Base-by-base conservation (phyloP, 768 basidiomycete genomes). In the Podaxis mareebaensis region DNA sequence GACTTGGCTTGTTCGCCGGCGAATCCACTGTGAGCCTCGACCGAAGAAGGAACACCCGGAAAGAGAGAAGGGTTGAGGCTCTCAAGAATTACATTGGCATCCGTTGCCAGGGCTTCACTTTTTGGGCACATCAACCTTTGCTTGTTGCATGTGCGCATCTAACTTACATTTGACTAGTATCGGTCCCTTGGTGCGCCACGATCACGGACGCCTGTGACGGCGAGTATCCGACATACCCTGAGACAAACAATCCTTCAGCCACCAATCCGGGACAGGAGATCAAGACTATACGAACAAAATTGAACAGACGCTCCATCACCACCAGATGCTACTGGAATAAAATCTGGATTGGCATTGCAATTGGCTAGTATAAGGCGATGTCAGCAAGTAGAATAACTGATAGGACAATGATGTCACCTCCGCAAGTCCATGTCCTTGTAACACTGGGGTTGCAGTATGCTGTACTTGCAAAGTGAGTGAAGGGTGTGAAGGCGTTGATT, bases 391-490 rank as follows among this genome's bases (percentile, higher is more conserved):
- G 48, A 28, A 13, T 11, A 36, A 39, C 26, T 46, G 10, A 22
- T 4, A n/a, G 17, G 40, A 56, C 63, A 30, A 46, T 8, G 15
- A 20, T 20, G 66, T 65, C 56, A 72, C 86, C 84, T 72, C 87
- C 87, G 66, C 85, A 86, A 30, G 78, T 68, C 85, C 86, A 87
- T 20, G 78, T 74, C 40, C 76, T 67, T 20, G 82, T 84, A 24
- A 71, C 66, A 1, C 75, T 59, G n/a, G 83, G 73, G 4, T 69
- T 51, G 58, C 85, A 87, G 64, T 83, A 84, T 0, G 75, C 84
- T 4, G 84, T 70, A 38, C 77, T 76, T 1, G 85, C 83, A 64
- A 80, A 85, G 61, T 71, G 72, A 0, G 84, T 77, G 72, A 79
- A 86, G 0, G 83, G 76, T 26, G 69, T 79, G 68, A 77, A 85